A percentile compares a stretch with the other conserved stretches of the same genome.
Evolutionary conservation across 371 early-diverging fungal species (phyloP).

Genomic region (Amoeboaphelidium protococcarum): DNA sequence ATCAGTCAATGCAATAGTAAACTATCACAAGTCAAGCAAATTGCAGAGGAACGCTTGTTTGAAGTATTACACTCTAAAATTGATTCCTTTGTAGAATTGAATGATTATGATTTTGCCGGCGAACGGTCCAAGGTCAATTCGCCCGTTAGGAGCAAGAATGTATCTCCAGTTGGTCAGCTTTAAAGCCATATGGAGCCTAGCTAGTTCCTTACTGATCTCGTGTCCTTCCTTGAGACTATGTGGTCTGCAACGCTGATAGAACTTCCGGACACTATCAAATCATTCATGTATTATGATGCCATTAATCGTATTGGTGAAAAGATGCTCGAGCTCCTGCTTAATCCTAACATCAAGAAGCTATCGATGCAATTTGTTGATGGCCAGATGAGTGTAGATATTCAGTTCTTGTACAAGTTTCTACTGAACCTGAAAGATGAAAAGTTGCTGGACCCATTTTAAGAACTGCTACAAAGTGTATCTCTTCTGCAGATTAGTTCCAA

Average conservation of each 20-base stretch:
- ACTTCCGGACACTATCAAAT: slow-evolving; percentile 34
- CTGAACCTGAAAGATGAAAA: slow-evolving; percentile 30
- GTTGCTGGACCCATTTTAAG: slow-evolving; percentile 34
- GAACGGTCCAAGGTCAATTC: neutral
- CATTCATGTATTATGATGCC: slow-evolving; percentile 40
- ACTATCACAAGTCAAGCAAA: too few species aligned
- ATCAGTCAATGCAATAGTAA: too few species aligned
- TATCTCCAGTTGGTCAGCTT: slow-evolving; percentile 2
- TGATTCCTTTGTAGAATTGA: slow-evolving; percentile 44
- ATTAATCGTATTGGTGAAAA: slow-evolving; percentile 37
- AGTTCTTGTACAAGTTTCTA: slow-evolving; percentile 41
- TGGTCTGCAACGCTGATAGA: slow-evolving; percentile 36
- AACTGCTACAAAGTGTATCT: slow-evolving; percentile 29
- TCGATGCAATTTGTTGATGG: slow-evolving; percentile 29
- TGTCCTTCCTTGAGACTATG: slow-evolving; percentile 34
- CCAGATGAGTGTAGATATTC: slow-evolving; percentile 33
- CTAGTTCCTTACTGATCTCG: slow-evolving; percentile 22
- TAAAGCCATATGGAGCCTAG: neutral
- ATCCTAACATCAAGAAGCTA: slow-evolving; percentile 29
- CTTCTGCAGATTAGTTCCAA: too few species aligned
- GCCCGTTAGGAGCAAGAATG: neutral
- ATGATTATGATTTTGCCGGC: slow-evolving; percentile 34
- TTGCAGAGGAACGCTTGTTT: slow-evolving; percentile 49
- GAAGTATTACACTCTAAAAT: slow-evolving; percentile 50
- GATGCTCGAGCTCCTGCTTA: slow-evolving; percentile 27